phyloP scores from a whole-genome alignment of 306 rosid genomes.

The Malus domestica region DNA sequence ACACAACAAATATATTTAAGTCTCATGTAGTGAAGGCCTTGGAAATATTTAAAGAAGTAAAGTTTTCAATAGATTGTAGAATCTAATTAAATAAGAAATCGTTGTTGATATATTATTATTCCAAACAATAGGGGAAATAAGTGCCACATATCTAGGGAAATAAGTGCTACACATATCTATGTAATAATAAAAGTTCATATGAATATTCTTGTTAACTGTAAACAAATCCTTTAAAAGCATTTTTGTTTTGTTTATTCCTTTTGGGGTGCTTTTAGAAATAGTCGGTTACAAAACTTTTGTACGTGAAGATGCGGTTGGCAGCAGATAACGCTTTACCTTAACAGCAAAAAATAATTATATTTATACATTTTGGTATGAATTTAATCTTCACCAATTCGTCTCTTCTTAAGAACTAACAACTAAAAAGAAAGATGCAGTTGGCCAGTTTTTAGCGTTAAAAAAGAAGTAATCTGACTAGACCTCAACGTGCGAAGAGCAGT shows the following conservation, averaged over 20 bases:
- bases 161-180: no score
- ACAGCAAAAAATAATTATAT: no score
- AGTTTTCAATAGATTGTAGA: background rate
- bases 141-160: no score
- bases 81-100: no score
- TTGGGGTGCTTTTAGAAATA: background rate
- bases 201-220: background rate
- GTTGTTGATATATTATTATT: background rate
- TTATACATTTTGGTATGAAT: no score
- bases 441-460: background rate
- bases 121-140: background rate
- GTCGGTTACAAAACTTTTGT: background rate
- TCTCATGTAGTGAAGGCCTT: no score
- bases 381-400: no score
- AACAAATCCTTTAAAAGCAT: background rate
- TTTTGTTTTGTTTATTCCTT: background rate
- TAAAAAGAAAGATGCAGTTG: background rate
- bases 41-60: background rate
- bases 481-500: conserved; percentile 6
- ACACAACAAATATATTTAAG: no score
- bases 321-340: no score
- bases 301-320: no score
- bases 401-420: no score
- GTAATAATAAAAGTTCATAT: background rate
- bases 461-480: conserved; percentile 8